Evolutionary conservation across 768 basidiomycete genomes (phyloP), one percentile per base, ranked within the genome.

Genomic region (Gelatoporia subvermispora): DNA sequence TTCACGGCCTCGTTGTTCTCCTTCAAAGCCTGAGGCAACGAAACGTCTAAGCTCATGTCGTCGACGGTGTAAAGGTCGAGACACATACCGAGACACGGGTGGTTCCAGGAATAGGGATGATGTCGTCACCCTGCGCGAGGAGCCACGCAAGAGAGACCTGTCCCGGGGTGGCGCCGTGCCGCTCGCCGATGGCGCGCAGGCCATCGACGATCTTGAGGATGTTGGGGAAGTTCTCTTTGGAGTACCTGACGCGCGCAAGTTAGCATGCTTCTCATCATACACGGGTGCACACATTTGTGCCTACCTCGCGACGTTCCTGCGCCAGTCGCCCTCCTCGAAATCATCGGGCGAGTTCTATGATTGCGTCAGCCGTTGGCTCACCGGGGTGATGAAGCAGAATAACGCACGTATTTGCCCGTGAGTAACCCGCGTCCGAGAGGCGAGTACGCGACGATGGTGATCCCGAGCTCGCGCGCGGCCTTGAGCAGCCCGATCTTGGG

Each of bases 371-470:
- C 3, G 11, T 41, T 20, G 8, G 31, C 11, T 24, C 31, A 31
- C 13, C 8, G 8, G 13, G 31, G 18, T 22, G 41, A 42, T 8
- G 5, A 25, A 47, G 7, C 28, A 31, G 5, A 13, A 3, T n/a
- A 7, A 53, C 60, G 25, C 37, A 61, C 60, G 41, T 56, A 61
- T 44, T 51, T 37, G 3, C 65, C 65, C 3, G 61, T 62, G 25
- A 66, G 47, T 2, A 68, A 41, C 2, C 66, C 64, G 13, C 64
- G 59, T 3, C 65, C 65, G 35, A 67, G 54, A 0, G 68, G 65
- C n/a, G 70, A 67, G 53, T 77, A 78, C 2, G 72, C 73, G 17
- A 80, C 67, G 42, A 77, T 65, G 2, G 68, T 59, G 16, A 76
- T 63, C 3, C 76, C 74, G 11, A 75, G 62, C 54, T 77, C 73